These are phyloP conservation scores for Dendrocalamus sinicus DNA, from an alignment of 176 grass and related monocot genomes.

Conservation along the genomic window DNA sequence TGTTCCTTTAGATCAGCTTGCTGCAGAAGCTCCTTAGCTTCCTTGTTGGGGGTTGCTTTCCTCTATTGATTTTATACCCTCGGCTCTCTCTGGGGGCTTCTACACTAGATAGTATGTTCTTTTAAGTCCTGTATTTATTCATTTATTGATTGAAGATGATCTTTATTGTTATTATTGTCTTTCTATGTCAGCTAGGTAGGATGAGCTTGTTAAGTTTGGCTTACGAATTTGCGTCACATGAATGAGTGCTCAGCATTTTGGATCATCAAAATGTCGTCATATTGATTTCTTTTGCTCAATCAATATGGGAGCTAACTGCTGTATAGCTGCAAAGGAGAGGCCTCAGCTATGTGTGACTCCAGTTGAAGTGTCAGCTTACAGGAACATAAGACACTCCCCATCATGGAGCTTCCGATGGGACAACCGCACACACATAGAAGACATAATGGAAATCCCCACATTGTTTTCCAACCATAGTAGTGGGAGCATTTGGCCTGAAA, in stretches of 20 bases:
- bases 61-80: constrained; percentile 12
- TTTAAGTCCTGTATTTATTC: not conserved
- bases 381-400: constrained; percentile 79
- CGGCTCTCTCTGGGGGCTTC: not conserved
- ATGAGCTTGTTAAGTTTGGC: not conserved
- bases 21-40: not conserved
- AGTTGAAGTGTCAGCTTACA: constrained; percentile 67
- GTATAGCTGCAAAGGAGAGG: constrained; percentile 73
- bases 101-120: not conserved
- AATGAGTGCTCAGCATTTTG: constrained; percentile 11
- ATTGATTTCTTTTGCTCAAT: constrained; percentile 35
- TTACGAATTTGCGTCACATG: constrained; percentile 2
- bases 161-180: constrained; percentile 34
- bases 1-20: constrained; percentile 24
- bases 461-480: constrained; percentile 60
- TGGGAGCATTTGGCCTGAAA: constrained; percentile 57
- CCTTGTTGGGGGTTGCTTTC: not conserved
- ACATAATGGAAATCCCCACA: constrained; percentile 69
- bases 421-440: constrained; percentile 89
- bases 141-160: constrained; percentile 38
- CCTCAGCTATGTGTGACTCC: constrained; percentile 55
- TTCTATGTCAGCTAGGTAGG: constrained; percentile 1
- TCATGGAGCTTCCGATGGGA: constrained; percentile 90
- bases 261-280: constrained; percentile 32
- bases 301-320: constrained; percentile 92